Percentiles rank a stretch among this genome's conserved stretches.
Conservation (phyloP, 805 yeast genomes). For the Pichia californica region DNA sequence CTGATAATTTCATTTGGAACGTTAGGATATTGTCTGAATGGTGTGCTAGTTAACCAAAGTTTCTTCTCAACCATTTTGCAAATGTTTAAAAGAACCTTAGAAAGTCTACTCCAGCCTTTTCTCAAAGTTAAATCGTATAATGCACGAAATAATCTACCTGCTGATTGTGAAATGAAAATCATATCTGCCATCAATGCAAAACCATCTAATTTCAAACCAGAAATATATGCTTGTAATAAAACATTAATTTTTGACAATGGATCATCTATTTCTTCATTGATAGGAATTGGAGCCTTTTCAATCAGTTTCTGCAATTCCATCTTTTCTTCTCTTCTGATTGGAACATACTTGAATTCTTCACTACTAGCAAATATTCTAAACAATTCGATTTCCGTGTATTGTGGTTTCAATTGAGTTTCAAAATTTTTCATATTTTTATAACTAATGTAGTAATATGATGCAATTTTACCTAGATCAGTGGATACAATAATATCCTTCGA, state of each 20-base stretch:
- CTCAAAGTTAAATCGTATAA: constrained; percentile 68
- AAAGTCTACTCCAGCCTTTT: constrained; percentile 64
- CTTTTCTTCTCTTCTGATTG: constrained; percentile 83
- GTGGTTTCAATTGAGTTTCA: constrained; percentile 54
- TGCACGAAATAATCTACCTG: constrained; percentile 83
- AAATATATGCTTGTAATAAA: constrained; percentile 80
- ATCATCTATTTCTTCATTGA: constrained; percentile 64
- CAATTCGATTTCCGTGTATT: constrained; percentile 64
- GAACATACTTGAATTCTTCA: constrained; percentile 77
- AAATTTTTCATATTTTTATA: constrained; percentile 67
- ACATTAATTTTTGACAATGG: constrained; percentile 74
- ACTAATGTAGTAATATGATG: constrained; percentile 81
- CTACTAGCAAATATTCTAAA: constrained; percentile 73
- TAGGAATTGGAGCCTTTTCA: constrained; percentile 80
- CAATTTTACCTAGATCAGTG: constrained; percentile 73
- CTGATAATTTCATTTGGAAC: constrained; percentile 67
- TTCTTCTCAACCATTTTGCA: constrained; percentile 77
- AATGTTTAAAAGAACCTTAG: constrained; percentile 52
- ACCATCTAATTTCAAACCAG: constrained; percentile 70
- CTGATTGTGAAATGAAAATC: constrained; percentile 89
- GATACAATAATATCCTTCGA: constrained; percentile 42
- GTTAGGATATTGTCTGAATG: constrained; percentile 74
- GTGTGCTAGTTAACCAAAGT: constrained; percentile 81
- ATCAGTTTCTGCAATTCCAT: constrained; percentile 61
- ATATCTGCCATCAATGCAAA: constrained; percentile 90